phyloP scores from a whole-genome alignment of 1,284 basidiomycete genomes.

The Ustilago bromivora region DNA sequence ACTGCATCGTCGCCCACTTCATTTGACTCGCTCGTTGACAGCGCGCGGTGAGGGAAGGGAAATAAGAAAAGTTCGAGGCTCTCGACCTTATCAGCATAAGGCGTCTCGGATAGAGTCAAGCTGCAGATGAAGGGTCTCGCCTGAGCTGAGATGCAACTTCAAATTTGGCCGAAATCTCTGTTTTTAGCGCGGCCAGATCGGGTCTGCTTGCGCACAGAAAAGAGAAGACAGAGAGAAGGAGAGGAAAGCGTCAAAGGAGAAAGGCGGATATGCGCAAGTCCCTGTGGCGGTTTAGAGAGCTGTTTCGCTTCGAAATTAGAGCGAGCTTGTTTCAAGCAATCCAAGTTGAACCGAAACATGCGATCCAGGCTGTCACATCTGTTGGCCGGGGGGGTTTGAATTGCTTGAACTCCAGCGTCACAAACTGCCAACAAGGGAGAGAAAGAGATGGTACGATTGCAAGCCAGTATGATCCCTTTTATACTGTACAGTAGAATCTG shows the following conservation, averaged over 20 bases:
- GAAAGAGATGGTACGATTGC: no score
- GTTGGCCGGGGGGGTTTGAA: no score
- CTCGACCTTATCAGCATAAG: neutral
- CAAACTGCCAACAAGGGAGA: no score
- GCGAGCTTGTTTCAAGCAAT: neutral
- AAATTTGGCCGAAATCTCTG: neutral
- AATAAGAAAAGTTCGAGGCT: neutral
- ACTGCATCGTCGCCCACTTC: neutral
- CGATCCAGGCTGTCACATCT: no score
- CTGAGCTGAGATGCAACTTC: neutral
- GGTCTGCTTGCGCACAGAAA: neutral
- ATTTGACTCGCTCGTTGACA: neutral
- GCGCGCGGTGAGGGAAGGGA: neutral
- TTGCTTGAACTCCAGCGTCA: no score
- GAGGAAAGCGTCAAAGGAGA: neutral
- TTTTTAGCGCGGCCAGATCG: no score
- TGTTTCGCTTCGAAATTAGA: constrained; percentile 1
- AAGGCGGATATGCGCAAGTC: constrained; percentile 1
- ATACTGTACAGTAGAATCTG: no score
- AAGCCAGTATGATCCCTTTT: no score
- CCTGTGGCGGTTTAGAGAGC: neutral
- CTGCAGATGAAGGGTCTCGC: neutral
- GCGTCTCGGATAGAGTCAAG: constrained; percentile 2
- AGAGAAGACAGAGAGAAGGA: neutral
- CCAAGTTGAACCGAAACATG: neutral